Base-by-base conservation (phyloP, 2,329 filamentous ascomycete species). In the Thelonectria blattea region DNA sequence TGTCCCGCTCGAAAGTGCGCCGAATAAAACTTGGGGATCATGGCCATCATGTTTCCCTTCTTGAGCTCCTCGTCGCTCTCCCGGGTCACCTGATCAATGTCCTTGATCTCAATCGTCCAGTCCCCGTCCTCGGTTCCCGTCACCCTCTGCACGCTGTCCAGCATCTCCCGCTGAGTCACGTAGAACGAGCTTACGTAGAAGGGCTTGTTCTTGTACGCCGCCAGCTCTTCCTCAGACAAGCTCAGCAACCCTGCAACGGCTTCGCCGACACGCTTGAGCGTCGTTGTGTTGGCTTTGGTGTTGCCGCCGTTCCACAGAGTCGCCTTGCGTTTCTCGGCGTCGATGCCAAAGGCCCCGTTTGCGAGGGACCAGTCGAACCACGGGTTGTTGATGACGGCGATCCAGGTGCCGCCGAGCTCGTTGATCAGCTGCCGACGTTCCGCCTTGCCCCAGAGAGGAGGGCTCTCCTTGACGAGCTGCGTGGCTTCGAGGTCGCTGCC, bases 121-220 rank as follows among this genome's bases (percentile, higher is more conserved):
- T 90, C 87, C 0, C 71, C 73, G 47, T 87, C 82, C 2, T 74
- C 82, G 0, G 82, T 85, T 0, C 80, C 81, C 0, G 84, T 83
- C 11, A 85, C 85, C 1, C 85, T 82, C 66, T 86, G 80, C 17
- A 87, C 74, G n/a, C 80, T 81, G 34, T 83, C 82, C 57, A 90
- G 80, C 78, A 91, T 89, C 17, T 90, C 87, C 20, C 79, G 79
- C 72, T 90, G 88, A 59, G 74, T 84, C 61, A 88, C 63, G 12
- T 74, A 70, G 75, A 88, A 90, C 49, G 82, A 85, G 24, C 76
- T 78, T 17, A 86, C 62, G 63, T 80, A 83, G 10, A 87, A 68
- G 1, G 64, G 50, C 9, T 59, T 64, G 56, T 79, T 78, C 54
- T 64, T 69, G 53, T 69, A 64, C 46, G 53, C 37, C 2, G 67